Conservation (phyloP, 192 early-diverging fungal genomes). For the Rhizophlyctis rosea region DNA sequence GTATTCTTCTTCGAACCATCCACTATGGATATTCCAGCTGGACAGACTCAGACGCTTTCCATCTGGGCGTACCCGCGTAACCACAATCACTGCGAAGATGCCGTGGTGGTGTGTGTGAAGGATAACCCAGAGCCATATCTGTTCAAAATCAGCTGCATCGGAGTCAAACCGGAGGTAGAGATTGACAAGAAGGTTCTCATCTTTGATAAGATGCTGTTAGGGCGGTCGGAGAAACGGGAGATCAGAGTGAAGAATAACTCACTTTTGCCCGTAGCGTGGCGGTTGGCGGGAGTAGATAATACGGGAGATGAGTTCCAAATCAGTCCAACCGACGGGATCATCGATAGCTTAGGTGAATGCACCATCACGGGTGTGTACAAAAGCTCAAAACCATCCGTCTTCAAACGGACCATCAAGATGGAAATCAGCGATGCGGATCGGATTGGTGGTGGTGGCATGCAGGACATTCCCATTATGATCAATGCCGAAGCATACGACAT, state of each 20-base stretch:
- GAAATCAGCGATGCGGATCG: constrained; percentile 56
- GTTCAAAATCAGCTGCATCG: constrained; percentile 53
- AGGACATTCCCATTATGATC: constrained; percentile 53
- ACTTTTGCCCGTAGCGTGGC: constrained; percentile 52
- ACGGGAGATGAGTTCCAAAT: constrained; percentile 62
- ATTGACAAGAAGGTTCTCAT: constrained; percentile 55
- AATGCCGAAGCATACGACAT: constrained; percentile 66
- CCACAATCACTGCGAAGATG: constrained; percentile 48
- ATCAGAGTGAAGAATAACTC: constrained; percentile 55
- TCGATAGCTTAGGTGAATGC: constrained; percentile 44
- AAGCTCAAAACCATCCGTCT: constrained; percentile 45
- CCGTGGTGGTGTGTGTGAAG: constrained; percentile 54
- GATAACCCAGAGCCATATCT: constrained; percentile 64
- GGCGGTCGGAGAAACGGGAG: constrained; percentile 50
- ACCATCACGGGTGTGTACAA: constrained; percentile 54
- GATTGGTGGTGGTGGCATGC: constrained; percentile 50
- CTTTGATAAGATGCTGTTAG: constrained; percentile 61
- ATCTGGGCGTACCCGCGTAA: constrained; percentile 56
- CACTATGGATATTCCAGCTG: constrained; percentile 41
- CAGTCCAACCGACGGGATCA: constrained; percentile 47
- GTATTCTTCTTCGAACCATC: constrained; percentile 61
- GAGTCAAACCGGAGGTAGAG: constrained; percentile 61
- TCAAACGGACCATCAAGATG: constrained; percentile 49
- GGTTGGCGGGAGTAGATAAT: constrained; percentile 49
- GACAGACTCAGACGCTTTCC: constrained; percentile 39